Evolutionary conservation across 257 asterid genomes (phyloP).

Genomic region (Gentiana dahurica): DNA sequence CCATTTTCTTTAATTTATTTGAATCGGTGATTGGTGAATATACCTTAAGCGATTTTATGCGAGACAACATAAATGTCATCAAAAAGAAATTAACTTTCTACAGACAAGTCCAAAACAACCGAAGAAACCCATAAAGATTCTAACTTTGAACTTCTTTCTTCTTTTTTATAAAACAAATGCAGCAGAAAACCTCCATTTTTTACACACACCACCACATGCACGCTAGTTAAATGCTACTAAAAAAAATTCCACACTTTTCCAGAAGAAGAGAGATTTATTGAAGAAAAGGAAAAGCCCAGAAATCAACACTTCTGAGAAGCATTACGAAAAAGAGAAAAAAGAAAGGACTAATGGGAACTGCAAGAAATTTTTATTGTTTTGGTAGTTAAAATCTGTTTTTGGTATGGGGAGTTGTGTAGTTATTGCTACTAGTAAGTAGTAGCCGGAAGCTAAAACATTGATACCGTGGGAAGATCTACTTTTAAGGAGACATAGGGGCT

Average conservation of each 20-base stretch:
- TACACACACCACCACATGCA: constrained; percentile 2
- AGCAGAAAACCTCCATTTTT: not conserved
- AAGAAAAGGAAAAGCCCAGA: not conserved
- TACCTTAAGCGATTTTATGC: too few species aligned
- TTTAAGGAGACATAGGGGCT: constrained; percentile 71
- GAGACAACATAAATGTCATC: too few species aligned
- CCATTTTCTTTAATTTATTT: too few species aligned
- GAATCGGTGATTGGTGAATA: too few species aligned
- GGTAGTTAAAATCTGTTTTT: not conserved
- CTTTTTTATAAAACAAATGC: not conserved
- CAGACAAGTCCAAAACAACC: too few species aligned
- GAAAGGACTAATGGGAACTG: constrained; percentile 9
- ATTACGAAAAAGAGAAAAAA: constrained; percentile 2
- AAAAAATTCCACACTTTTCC: not conserved
- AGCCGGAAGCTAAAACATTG: constrained; percentile 30
- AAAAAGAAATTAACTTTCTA: too few species aligned
- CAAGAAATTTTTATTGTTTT: constrained; percentile 3
- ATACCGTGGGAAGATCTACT: constrained; percentile 94
- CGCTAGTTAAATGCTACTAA: not conserved
- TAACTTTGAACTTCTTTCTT: constrained; percentile 7
- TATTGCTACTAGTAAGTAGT: not conserved
- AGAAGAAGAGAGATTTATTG: not conserved
- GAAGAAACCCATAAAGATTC: not conserved
- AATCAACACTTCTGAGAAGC: not conserved
- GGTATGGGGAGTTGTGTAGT: constrained; percentile 1